Conservation (phyloP, 2,329 filamentous ascomycete species). For the Alternaria sp. region DNA sequence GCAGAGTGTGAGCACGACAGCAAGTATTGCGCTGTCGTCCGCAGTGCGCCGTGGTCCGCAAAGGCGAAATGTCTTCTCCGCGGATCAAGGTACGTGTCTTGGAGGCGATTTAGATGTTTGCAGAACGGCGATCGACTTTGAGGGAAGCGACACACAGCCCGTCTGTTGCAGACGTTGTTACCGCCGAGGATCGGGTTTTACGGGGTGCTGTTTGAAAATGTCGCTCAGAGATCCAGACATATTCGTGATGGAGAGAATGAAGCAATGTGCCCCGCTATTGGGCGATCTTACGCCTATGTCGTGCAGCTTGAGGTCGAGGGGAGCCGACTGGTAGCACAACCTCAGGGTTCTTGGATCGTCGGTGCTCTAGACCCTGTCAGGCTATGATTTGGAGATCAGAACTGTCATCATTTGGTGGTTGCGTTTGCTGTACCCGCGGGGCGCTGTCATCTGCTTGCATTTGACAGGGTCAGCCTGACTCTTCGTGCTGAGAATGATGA, state of each 20-base stretch:
- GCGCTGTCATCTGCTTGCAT: constrained; percentile 5
- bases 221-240: not conserved
- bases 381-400: constrained; percentile 5
- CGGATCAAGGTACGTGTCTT: not conserved
- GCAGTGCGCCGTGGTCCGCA: not conserved
- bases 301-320: constrained; percentile 5
- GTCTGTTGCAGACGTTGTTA: not conserved
- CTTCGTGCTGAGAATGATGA: not conserved
- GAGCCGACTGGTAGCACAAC: constrained; percentile 5
- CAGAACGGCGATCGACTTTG: not conserved
- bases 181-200: not conserved
- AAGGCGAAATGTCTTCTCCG: not conserved
- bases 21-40: not conserved
- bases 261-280: constrained; percentile 1
- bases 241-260: not conserved
- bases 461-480: not conserved
- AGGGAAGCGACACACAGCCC: not conserved
- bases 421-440: constrained; percentile 5
- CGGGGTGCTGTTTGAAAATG: not conserved
- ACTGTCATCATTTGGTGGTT: constrained; percentile 1
- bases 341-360: constrained; percentile 14
- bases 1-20: not conserved
- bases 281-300: constrained; percentile 1
- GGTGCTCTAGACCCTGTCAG: constrained; percentile 11
- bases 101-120: not conserved